Base-by-base conservation (phyloP, 495 filamentous ascomycete genomes). In the Daldinia vernicosa region DNA sequence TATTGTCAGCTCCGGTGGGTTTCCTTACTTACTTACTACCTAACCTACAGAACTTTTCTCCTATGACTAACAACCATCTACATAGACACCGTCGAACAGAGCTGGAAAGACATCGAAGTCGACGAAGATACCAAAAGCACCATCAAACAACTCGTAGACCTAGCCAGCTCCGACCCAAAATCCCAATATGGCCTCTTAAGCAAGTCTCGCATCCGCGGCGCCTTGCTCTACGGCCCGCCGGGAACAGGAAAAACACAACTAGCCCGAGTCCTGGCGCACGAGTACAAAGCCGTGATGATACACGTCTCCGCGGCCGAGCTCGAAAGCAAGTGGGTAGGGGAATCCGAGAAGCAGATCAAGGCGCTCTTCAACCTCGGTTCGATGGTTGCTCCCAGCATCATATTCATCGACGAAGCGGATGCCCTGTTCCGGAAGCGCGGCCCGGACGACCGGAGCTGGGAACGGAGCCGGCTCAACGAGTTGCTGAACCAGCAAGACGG, bases 361-460 rank as follows among this genome's bases (percentile, higher is more conserved):
- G 72, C 39, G 2, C 43, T 71, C 8, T 76, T 75, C 47, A 56
- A 33, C 27, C 39, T 76, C 8, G 59, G 58, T 0, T 50, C 58
- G 9, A 75, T 65, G 55, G 17, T 76, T 6, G 35, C 51, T 5
- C 74, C 74, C 6, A 39, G 57, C 28, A 51, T 76, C 27, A 32
- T 76, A 24, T 76, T 76, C 60, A 75, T 76, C 32, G 74, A 76
- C 57, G 73, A 76, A 39, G 73, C 60, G 0, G 74, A 76, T 27
- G 27, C 69, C 11, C 27, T 76, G 14, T 75, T 75, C 39, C 45
- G 53, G 14, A 43, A 55, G 15, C 60, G 66, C 7, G 22, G 9
- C 17, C 1, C 22, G 0, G 47, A 47, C 1, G 68, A 68, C 30
- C 51, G 50, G 27, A 19, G 17, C 12, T 60, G 53, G 47, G 63